Conservation (phyloP, 2,329 filamentous ascomycete genomes). For the Colletotrichum trifolii region DNA sequence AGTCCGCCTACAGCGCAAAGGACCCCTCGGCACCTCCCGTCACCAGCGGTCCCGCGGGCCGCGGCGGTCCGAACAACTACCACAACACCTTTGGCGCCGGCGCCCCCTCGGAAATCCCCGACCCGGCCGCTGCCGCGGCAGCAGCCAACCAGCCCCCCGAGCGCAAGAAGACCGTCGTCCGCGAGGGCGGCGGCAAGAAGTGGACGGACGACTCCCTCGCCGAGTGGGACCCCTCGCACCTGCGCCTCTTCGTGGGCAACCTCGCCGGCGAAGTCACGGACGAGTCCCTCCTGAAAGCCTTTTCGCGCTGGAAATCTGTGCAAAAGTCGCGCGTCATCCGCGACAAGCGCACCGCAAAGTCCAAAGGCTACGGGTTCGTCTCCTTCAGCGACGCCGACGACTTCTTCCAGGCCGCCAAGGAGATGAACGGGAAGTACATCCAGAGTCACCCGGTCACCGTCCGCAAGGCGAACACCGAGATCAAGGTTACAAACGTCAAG, state of each 20-base stretch:
- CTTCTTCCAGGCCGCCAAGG: conserved; percentile 94
- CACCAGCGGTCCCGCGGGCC: conserved; percentile 40
- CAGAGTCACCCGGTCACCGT: conserved; percentile 93
- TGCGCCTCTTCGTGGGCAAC: conserved; percentile 96
- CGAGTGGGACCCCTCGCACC: conserved; percentile 95
- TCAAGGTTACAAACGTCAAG: conserved; percentile 79
- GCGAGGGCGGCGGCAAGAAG: conserved; percentile 88
- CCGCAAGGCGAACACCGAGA: conserved; percentile 90
- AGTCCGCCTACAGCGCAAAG: conserved; percentile 76
- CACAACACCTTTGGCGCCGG: conserved; percentile 41
- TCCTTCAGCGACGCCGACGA: conserved; percentile 96
- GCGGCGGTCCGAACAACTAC: conserved; percentile 41
- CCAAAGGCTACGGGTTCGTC: conserved; percentile 95
- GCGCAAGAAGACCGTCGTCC: conserved; percentile 87
- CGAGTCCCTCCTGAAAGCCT: conserved; percentile 93
- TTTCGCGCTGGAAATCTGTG: conserved; percentile 86
- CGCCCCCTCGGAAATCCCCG: conserved; percentile 41
- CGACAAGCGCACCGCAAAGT: conserved; percentile 96
- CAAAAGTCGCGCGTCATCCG: conserved; percentile 94
- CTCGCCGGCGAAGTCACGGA: conserved; percentile 97
- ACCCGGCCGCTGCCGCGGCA: conserved; percentile 53
- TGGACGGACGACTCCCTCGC: conserved; percentile 91
- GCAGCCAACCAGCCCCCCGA: conserved; percentile 62
- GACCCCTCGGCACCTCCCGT: conserved; percentile 20
- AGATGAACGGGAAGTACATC: conserved; percentile 99